These are phyloP conservation scores for Scorias spongiosa DNA, from an alignment of 2,329 filamentous ascomycete genomes.

Conservation along the genomic window DNA sequence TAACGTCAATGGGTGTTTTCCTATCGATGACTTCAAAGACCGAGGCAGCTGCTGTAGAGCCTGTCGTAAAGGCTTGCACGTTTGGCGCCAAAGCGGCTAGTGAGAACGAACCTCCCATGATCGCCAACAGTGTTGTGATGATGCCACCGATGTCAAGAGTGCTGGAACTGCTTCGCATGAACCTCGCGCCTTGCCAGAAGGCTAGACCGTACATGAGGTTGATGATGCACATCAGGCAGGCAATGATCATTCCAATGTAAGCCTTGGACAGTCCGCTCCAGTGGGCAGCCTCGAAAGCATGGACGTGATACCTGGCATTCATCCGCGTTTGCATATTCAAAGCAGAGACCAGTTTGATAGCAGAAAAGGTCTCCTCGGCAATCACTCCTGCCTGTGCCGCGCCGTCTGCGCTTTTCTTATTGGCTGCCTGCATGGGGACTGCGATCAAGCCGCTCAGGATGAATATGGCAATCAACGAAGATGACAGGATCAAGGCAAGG, in stretches of 20 bases:
- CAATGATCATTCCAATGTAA: slow-evolving; percentile 61
- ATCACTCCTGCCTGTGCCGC: slow-evolving; percentile 72
- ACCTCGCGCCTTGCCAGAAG: slow-evolving; percentile 72
- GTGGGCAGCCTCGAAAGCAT: slow-evolving; percentile 54
- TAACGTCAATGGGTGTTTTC: slow-evolving; percentile 62
- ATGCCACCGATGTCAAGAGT: slow-evolving; percentile 48
- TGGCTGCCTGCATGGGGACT: slow-evolving; percentile 59
- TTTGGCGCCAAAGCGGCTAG: slow-evolving; percentile 74
- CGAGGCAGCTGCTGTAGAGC: slow-evolving; percentile 66
- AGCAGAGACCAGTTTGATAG: slow-evolving; percentile 73
- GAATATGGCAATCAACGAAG: slow-evolving; percentile 60
- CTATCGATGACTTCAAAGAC: slow-evolving; percentile 87
- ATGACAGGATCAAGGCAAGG: slow-evolving; percentile 68
- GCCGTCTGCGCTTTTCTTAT: slow-evolving; percentile 56
- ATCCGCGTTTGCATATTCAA: slow-evolving; percentile 83
- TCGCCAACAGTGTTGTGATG: slow-evolving; percentile 69
- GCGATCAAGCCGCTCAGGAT: slow-evolving; percentile 59
- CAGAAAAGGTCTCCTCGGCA: slow-evolving; percentile 82
- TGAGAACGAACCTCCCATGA: slow-evolving; percentile 81
- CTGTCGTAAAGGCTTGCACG: slow-evolving; percentile 65
- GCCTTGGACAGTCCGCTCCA: slow-evolving; percentile 61
- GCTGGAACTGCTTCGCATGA: slow-evolving; percentile 44
- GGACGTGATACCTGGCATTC: slow-evolving; percentile 62
- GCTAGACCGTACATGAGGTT: slow-evolving; percentile 73
- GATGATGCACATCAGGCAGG: slow-evolving; percentile 62